Conservation (phyloP, 2,329 filamentous ascomycete species). For the Paradendryphiella salina region DNA sequence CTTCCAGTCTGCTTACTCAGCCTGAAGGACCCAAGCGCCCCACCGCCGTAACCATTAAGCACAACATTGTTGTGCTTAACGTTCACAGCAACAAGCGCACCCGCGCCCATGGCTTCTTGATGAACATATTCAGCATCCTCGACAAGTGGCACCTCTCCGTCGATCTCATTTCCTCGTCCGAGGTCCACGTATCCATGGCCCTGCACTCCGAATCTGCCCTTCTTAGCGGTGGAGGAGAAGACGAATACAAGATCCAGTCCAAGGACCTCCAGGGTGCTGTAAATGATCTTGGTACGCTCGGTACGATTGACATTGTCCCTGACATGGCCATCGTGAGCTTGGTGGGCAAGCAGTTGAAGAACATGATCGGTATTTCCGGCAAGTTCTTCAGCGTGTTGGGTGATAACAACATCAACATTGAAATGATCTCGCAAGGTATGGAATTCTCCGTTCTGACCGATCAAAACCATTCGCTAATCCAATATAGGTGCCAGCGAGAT, state of each 20-base stretch:
- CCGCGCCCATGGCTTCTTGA: constrained; percentile 93
- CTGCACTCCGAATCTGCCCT: constrained; percentile 75
- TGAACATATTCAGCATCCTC: constrained; percentile 87
- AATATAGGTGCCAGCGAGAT: constrained; percentile 90
- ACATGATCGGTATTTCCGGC: constrained; percentile 89
- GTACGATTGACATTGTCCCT: constrained; percentile 85
- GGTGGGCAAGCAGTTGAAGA: constrained; percentile 95
- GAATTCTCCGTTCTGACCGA: neutral
- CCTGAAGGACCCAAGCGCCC: constrained; percentile 56
- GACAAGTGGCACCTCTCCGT: constrained; percentile 86
- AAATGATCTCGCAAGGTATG: constrained; percentile 98
- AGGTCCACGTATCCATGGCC: constrained; percentile 97
- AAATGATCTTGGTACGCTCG: constrained; percentile 74
- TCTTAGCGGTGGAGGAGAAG: constrained; percentile 51
- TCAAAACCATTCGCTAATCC: neutral
- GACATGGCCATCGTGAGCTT: constrained; percentile 96
- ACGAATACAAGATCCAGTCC: constrained; percentile 54
- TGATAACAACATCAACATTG: constrained; percentile 92
- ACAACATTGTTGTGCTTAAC: constrained; percentile 95
- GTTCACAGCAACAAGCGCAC: constrained; percentile 97
- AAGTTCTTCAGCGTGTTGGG: constrained; percentile 94
- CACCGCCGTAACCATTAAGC: constrained; percentile 88
- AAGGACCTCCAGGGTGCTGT: constrained; percentile 57
- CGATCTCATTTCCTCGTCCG: constrained; percentile 92
- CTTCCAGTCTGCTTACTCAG: constrained; percentile 49